A percentile compares a stretch with the other conserved stretches of the same genome.
Evolutionary conservation across 371 early-diverging fungal genomes (phyloP).

Genomic region (Syncephalis plumigaleata): DNA sequence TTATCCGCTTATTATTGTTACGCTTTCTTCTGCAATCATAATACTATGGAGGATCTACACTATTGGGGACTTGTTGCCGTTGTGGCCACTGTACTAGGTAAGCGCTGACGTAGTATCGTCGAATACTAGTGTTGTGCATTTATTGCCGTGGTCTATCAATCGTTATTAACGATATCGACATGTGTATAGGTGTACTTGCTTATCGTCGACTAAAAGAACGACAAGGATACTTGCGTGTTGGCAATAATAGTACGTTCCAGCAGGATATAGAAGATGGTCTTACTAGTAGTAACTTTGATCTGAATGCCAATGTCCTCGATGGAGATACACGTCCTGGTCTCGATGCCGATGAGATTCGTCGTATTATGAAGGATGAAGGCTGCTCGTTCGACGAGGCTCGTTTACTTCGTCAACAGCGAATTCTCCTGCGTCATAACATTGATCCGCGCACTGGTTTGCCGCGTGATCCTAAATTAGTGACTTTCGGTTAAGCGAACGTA

Average conservation of each 20-base stretch:
- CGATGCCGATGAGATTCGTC: constrained; percentile 46
- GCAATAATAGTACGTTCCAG: constrained; percentile 26
- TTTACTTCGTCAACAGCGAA: constrained; percentile 48
- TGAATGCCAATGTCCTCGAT: constrained; percentile 38
- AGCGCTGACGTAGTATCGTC: no score
- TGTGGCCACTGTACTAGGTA: no score
- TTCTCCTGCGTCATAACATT: constrained; percentile 52
- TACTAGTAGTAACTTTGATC: constrained; percentile 49
- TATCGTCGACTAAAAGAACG: neutral
- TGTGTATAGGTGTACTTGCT: neutral
- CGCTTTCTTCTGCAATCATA: no score
- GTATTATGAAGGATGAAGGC: constrained; percentile 52
- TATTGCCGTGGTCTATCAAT: no score
- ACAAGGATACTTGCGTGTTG: constrained; percentile 7
- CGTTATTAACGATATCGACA: no score
- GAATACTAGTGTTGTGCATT: no score
- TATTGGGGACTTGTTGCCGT: no score
- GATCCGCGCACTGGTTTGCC: constrained; percentile 66
- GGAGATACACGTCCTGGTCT: constrained; percentile 57
- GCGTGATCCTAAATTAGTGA: constrained; percentile 58
- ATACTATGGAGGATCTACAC: no score
- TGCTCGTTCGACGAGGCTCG: constrained; percentile 69
- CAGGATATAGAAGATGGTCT: constrained; percentile 50
- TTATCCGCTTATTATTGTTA: no score
- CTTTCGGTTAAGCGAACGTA: constrained; percentile 16